Base-by-base conservation (phyloP, 129 eudicot species). In the Arctium minus region DNA sequence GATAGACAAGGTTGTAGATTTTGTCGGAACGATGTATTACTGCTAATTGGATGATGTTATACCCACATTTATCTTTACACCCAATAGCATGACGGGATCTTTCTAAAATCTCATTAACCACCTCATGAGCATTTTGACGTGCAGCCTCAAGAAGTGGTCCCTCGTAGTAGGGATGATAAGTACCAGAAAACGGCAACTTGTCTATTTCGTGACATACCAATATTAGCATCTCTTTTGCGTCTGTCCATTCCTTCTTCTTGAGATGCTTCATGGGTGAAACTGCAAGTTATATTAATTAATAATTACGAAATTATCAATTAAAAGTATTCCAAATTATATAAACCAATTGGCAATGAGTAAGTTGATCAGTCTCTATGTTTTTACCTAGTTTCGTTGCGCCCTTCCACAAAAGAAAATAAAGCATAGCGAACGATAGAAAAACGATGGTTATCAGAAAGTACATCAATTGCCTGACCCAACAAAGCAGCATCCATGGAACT, bases 11-110 rank as follows among this genome's bases (percentile, higher is more conserved):
- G 40, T 71, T 76, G 75, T 81, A 81, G 38, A 86, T 13, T n/a
- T 81, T 71, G 22, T 81, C 83, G 0, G 72, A 81, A 32, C 86
- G 83, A 3, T 86, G 12, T 36, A 50, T 31, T 6, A 86, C 39
- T 6, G 88, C 85, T n/a, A 77, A 35, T 9, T 77, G 86, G 5
- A 86, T 70, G 4, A 86, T 32, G 53, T 75, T 70, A 76, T 70
- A 46, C 39, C 85, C 82, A 15, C 8, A 18, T 30, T 81, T 1
- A 62, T 76, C 60, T 30, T 0, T 53, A 48, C 38, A 2, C 1
- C 8, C 13, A 32, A 85, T 80, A 50, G 72, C 81, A 8, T 39
- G 12, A 17, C 75, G 78, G 4, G 80, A 40, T 17, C 65, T 37
- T 2, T 0, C 56, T 13, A 85, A 3, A 44, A 85, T 80, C 53